These are phyloP conservation scores for Pythium pectinolyticum DNA, from an alignment of 352 stramenopile species.

Conservation along the genomic window DNA sequence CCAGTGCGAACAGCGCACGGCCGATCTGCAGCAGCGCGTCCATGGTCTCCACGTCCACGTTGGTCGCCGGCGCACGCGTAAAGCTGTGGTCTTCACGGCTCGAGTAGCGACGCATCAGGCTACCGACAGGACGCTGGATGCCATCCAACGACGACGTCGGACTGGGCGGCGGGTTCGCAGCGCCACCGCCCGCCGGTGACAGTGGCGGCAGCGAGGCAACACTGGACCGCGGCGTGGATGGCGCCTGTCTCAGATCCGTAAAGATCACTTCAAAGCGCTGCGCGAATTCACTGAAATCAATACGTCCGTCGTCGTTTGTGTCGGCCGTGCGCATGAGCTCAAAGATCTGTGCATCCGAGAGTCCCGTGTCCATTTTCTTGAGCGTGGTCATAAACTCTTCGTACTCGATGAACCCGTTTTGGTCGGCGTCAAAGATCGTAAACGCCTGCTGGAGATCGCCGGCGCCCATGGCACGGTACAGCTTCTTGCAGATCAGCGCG, in stretches of 20 bases:
- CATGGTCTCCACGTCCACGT: constrained; percentile 85
- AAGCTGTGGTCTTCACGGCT: constrained; percentile 65
- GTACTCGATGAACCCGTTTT: constrained; percentile 91
- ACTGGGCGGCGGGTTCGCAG: constrained; percentile 19
- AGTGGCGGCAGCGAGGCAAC: constrained; percentile 13
- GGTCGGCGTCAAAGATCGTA: constrained; percentile 89
- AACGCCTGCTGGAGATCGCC: constrained; percentile 89
- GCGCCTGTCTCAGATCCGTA: constrained; percentile 57
- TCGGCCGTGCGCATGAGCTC: constrained; percentile 93
- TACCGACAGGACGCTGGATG: constrained; percentile 15
- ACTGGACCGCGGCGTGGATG: constrained; percentile 20
- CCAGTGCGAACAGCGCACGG: constrained; percentile 71
- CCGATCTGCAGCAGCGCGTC: constrained; percentile 73
- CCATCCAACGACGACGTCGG: constrained; percentile 17
- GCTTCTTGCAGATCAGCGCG: constrained; percentile 89
- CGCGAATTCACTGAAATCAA: constrained; percentile 91
- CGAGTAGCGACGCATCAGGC: constrained; percentile 57
- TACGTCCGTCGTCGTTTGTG: constrained; percentile 90
- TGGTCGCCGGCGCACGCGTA: constrained; percentile 45
- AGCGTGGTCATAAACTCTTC: constrained; percentile 91
- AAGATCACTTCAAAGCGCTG: constrained; percentile 92
- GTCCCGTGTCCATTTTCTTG: constrained; percentile 90
- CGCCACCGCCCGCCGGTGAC: background rate
- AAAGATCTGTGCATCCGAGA: constrained; percentile 91
- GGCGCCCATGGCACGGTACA: constrained; percentile 91